These are phyloP conservation scores for Rhizopogon rudus DNA, from an alignment of 768 basidiomycete species.

Conservation along the genomic window DNA sequence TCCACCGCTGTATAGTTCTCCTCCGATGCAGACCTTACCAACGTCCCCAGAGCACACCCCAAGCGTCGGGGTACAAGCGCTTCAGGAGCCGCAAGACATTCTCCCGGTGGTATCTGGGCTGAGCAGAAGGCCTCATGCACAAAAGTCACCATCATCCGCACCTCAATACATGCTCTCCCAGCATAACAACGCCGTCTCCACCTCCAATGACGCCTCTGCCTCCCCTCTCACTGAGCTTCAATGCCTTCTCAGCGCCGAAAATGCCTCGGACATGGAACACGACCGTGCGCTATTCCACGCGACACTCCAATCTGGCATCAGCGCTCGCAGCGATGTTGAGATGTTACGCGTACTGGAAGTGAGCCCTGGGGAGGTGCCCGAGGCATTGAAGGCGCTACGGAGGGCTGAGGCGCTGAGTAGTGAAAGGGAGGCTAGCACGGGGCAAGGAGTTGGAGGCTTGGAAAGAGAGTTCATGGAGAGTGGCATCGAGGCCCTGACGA, in stretches of 20 bases:
- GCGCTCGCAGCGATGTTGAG: not conserved
- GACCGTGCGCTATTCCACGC: not conserved
- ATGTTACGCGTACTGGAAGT: not conserved
- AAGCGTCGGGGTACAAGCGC: not conserved
- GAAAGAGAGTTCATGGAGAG: constrained; percentile 69
- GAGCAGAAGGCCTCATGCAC: not conserved
- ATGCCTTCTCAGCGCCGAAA: not conserved
- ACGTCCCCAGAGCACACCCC: not conserved
- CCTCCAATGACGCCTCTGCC: not conserved
- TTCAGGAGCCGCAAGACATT: not conserved
- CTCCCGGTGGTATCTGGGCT: not conserved
- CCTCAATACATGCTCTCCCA: not conserved
- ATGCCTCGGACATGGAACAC: not conserved
- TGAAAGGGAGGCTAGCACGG: not conserved
- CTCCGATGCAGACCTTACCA: not conserved
- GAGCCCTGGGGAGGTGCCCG: not conserved
- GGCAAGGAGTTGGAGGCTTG: not conserved
- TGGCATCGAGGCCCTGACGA: constrained; percentile 64
- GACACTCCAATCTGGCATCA: not conserved
- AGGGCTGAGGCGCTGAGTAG: not conserved
- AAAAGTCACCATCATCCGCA: not conserved
- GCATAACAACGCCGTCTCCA: not conserved
- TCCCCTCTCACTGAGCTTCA: not conserved
- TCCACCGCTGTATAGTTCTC: not conserved
- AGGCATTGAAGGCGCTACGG: not conserved